Base-by-base conservation (phyloP, 192 early-diverging fungal genomes). In the Dissophora ornata region DNA sequence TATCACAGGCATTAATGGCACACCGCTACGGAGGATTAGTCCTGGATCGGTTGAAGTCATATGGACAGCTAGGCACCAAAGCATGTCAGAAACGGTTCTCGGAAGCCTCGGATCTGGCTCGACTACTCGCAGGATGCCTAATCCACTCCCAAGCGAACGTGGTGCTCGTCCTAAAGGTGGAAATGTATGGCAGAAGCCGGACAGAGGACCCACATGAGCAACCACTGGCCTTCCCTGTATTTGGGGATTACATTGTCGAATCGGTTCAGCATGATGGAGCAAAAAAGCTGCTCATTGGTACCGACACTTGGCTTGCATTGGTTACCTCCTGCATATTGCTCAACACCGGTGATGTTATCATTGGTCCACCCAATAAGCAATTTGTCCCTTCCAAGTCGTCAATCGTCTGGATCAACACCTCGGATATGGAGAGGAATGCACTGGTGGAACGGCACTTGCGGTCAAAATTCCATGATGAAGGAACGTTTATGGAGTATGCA, bases 401-500 rank as follows among this genome's bases (percentile, higher is more conserved):
- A 13, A 38, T 13, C 13, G 36, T 38, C 36, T 38, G 36, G 36
- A 13, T 38, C 36, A 38, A 13, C 6, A 38, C 36, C 36, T n/a
- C 15, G 25, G 40, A 45, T 41, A 58, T 28, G 56, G 41, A 60
- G 45, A 46, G 58, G 34, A 33, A 48, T 34, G 45, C 45, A 48
- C 42, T 60, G 26, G 45, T 60, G 30, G 45, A 19, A 48, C 45
- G 28, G 7, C 58, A 60, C 58, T 32, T 48, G 29, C 9, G 58
- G 26, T 59, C 57, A 47, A 59, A 59, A 59, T 59, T 46, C 57
- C 24, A 59, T 47, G 21, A 59, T 32, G 57, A 45, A 19, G 36
- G 36, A 13, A 38, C 36, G 36, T 13, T 38, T 38, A 6, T 38
- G 36, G 13, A 38, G 6, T 38, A 38, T 6, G 13, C 13, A 38